A percentile compares a stretch with the other conserved stretches of the same genome.
These are phyloP conservation scores for Macrolepiota albuminosa DNA, from an alignment of 768 basidiomycete species.

Conservation along the genomic window DNA sequence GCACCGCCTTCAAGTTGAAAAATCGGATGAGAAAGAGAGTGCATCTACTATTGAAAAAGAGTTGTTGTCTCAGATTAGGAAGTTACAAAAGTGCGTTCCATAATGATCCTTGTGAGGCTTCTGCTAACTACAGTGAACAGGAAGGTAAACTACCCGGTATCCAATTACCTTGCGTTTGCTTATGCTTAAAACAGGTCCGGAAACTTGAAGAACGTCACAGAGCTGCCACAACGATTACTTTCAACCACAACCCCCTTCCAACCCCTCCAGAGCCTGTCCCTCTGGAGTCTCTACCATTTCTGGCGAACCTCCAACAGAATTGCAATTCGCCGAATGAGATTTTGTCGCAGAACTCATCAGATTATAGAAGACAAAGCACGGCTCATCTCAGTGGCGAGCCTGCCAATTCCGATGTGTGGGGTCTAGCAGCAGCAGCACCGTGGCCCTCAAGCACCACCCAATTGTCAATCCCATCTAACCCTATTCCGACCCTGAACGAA, in stretches of 20 bases:
- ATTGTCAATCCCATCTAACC: not conserved
- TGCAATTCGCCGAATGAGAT: not conserved
- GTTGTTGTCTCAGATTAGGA: slow-evolving; percentile 25
- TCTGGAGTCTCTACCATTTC: slow-evolving; percentile 37
- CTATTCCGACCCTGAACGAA: slow-evolving; percentile 1
- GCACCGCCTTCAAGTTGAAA: slow-evolving; percentile 21
- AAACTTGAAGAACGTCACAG: slow-evolving; percentile 32
- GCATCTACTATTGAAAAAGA: slow-evolving; percentile 31
- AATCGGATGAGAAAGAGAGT: slow-evolving; percentile 28
- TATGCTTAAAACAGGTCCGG: slow-evolving; percentile 17
- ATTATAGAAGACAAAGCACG: not conserved
- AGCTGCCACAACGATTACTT: slow-evolving; percentile 23
- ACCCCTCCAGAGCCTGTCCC: slow-evolving; percentile 51
- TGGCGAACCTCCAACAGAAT: slow-evolving; percentile 23
- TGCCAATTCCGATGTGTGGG: not conserved
- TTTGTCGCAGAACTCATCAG: not conserved
- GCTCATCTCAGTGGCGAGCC: not conserved
- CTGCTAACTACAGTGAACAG: slow-evolving; percentile 5
- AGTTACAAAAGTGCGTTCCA: slow-evolving; percentile 27
- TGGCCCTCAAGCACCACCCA: not conserved
- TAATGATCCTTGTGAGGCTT: not conserved
- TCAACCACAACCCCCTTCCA: slow-evolving; percentile 47
- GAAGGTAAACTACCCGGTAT: slow-evolving; percentile 12
- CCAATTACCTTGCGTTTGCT: not conserved
- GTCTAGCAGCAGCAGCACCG: not conserved